Percentiles rank a stretch among this genome's conserved stretches.
phyloP scores from a whole-genome alignment of 2,329 filamentous ascomycete genomes.

The Zymoseptoria passerinii region DNA sequence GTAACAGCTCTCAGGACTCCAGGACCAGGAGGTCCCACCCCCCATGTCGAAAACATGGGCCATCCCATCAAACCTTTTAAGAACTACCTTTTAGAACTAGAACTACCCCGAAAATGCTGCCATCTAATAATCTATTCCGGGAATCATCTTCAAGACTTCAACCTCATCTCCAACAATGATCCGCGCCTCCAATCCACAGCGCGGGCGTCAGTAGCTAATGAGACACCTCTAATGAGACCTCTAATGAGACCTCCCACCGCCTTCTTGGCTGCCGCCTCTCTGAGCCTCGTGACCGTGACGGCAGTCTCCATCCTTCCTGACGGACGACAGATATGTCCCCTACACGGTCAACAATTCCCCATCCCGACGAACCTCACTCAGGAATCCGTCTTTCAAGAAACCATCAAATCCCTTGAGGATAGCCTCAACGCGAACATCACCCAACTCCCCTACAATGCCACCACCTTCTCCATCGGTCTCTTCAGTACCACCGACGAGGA shows the following conservation, averaged over 20 bases:
- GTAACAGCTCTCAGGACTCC: too few relatives aligned
- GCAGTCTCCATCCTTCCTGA: not conserved
- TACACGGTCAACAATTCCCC: conserved; percentile 17
- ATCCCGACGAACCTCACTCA: conserved; percentile 6
- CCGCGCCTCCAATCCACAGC: too few relatives aligned
- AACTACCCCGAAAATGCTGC: too few relatives aligned
- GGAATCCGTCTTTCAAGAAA: conserved; percentile 8
- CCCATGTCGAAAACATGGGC: too few relatives aligned
- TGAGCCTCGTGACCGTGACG: not conserved
- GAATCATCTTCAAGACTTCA: too few relatives aligned
- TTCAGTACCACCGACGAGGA: conserved; percentile 11
- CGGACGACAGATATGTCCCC: conserved; percentile 9
- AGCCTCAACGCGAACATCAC: conserved; percentile 11
- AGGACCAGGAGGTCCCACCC: too few relatives aligned
- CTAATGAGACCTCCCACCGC: not conserved
- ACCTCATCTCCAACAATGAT: too few relatives aligned
- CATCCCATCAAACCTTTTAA: too few relatives aligned
- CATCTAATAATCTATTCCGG: too few relatives aligned
- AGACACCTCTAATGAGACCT: not conserved
- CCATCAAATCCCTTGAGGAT: conserved; percentile 8
- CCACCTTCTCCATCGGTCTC: conserved; percentile 14
- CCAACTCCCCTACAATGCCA: conserved; percentile 10
- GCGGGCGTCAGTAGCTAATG: not conserved
- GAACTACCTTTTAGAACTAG: too few relatives aligned
- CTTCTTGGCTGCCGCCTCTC: not conserved